These are phyloP conservation scores for Apiospora malaysiana DNA, from an alignment of 2,329 filamentous ascomycete genomes.

Conservation along the genomic window DNA sequence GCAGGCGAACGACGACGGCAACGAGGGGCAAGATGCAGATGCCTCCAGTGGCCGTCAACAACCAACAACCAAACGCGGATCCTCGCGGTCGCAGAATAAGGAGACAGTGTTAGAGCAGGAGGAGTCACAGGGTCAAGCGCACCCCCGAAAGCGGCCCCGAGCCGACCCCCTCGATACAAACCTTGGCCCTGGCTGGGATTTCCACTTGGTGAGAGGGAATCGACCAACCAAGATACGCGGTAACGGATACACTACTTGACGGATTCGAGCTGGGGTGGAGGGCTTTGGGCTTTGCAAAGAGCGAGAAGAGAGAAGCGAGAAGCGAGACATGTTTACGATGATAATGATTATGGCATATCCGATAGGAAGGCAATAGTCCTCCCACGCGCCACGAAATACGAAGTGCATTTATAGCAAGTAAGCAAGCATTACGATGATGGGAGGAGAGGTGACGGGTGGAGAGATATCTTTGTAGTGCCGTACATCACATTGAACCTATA, in stretches of 20 bases:
- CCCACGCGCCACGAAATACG: neutral
- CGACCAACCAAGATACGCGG: conserved; percentile 1
- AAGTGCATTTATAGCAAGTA: neutral
- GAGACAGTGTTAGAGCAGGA: neutral
- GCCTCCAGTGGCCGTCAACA: neutral
- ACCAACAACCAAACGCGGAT: neutral
- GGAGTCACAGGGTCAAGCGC: neutral
- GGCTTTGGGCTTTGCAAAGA: neutral
- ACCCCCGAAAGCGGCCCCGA: neutral
- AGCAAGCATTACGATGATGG: neutral
- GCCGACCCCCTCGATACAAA: conserved; percentile 13
- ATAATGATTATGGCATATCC: neutral
- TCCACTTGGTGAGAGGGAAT: neutral
- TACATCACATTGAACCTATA: too few species aligned
- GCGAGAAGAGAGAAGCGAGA: neutral
- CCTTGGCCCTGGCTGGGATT: conserved; percentile 9
- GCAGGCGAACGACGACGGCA: neutral
- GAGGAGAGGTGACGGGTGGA: too few species aligned
- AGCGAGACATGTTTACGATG: neutral
- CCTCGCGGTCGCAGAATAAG: neutral
- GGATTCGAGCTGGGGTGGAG: neutral
- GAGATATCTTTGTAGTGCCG: too few species aligned
- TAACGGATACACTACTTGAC: neutral
- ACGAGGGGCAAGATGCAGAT: neutral
- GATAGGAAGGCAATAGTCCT: neutral